A percentile compares a stretch with the other conserved stretches of the same genome.
These are phyloP conservation scores for Cladorrhinum sp. DNA, from an alignment of 2,329 filamentous ascomycete species.

Conservation along the genomic window DNA sequence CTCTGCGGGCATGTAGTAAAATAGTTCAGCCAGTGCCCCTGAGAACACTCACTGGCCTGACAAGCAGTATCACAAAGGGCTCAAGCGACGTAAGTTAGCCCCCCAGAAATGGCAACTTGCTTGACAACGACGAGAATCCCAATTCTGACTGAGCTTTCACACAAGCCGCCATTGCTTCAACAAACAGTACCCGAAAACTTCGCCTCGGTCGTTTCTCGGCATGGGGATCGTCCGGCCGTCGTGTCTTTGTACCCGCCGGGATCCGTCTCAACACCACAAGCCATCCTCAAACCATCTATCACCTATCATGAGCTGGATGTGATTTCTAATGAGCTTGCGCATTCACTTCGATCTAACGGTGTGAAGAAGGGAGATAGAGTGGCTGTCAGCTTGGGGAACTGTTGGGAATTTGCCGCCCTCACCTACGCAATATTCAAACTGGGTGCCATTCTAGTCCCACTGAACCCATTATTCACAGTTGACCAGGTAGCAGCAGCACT, in stretches of 20 bases:
- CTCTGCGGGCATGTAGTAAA: not conserved
- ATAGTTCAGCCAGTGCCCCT: not conserved
- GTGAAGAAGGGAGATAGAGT: conserved; percentile 81
- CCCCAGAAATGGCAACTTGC: too few relatives aligned
- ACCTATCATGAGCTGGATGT: conserved; percentile 75
- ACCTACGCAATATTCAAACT: conserved; percentile 92
- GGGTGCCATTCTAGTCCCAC: conserved; percentile 87
- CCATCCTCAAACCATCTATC: conserved; percentile 34
- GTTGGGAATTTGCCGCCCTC: conserved; percentile 75
- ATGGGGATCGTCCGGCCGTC: conserved; percentile 63
- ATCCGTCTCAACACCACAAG: conserved; percentile 9
- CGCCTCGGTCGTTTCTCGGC: conserved; percentile 56
- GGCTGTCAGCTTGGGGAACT: conserved; percentile 83
- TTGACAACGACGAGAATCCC: not conserved
- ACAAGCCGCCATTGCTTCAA: conserved; percentile 63
- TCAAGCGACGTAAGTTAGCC: conserved; percentile 22
- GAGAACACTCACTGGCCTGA: conserved; percentile 21
- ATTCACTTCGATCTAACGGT: conserved; percentile 65
- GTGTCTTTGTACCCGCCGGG: conserved; percentile 41
- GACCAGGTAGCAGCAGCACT: conserved; percentile 76
- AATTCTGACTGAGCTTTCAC: not conserved
- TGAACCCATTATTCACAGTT: conserved; percentile 87
- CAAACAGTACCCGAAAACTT: conserved; percentile 74
- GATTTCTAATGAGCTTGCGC: conserved; percentile 72
- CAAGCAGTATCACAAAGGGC: conserved; percentile 24